Evolutionary conservation across 2,329 filamentous ascomycete species (phyloP).

Genomic region (Peltaster fructicola): DNA sequence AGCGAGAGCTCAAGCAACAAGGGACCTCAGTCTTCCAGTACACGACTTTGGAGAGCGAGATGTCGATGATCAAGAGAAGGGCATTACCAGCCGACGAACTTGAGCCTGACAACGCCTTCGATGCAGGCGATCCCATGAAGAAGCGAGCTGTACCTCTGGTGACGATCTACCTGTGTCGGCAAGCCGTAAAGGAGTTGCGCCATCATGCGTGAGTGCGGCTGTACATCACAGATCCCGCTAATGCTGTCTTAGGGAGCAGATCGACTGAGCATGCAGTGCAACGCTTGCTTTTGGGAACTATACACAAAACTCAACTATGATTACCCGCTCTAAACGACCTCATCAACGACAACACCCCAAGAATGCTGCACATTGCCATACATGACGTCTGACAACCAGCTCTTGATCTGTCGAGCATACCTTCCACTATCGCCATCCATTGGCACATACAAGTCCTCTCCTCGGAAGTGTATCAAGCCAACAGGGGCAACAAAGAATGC

Average conservation of each 20-base stretch:
- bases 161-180: conserved; percentile 41
- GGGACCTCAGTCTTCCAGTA: conserved; percentile 29
- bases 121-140: conserved; percentile 34
- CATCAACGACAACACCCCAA: conserved; percentile 21
- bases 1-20: conserved; percentile 21
- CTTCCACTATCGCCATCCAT: conserved; percentile 24
- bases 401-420: conserved; percentile 26
- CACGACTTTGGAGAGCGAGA: conserved; percentile 11
- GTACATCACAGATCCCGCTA: no score
- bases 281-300: no score
- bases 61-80: conserved; percentile 10
- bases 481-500: conserved; percentile 40
- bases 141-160: conserved; percentile 35
- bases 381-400: conserved; percentile 33
- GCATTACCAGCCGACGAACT: conserved; percentile 7
- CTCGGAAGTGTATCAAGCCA: conserved; percentile 27
- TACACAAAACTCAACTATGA: no score
- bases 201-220: no score
- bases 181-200: conserved; percentile 38
- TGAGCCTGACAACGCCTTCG: conserved; percentile 18
- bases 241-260: no score
- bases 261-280: no score
- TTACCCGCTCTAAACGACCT: no score
- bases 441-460: conserved; percentile 25
- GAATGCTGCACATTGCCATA: conserved; percentile 29